A percentile compares a stretch with the other conserved stretches of the same genome.
Conservation (phyloP, 768 basidiomycete genomes). For the Auriscalpium orientale region DNA sequence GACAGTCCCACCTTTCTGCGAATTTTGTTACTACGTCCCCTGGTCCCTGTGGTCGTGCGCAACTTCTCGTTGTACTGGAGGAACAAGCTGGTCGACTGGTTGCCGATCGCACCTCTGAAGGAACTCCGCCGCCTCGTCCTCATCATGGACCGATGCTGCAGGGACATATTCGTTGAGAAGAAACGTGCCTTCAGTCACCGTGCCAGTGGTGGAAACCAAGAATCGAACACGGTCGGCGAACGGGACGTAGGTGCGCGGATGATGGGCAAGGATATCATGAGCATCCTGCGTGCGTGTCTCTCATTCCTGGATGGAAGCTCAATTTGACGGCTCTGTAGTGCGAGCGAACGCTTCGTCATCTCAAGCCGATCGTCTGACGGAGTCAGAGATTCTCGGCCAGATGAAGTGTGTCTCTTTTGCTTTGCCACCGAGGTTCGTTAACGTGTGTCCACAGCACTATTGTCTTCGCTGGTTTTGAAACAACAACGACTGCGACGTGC, state of each 20-base stretch:
- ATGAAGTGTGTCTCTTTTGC: constrained; percentile 15
- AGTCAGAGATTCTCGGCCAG: constrained; percentile 33
- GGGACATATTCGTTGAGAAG: constrained; percentile 31
- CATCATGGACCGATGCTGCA: constrained; percentile 28
- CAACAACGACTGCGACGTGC: constrained; percentile 20
- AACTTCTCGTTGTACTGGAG: constrained; percentile 26
- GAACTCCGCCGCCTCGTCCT: constrained; percentile 27
- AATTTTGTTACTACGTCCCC: neutral
- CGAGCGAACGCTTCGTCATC: constrained; percentile 28
- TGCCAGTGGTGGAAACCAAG: constrained; percentile 23
- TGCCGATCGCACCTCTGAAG: constrained; percentile 27
- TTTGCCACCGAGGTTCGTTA: neutral
- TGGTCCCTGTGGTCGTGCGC: constrained; percentile 14
- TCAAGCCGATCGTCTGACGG: constrained; percentile 25
- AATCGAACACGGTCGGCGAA: constrained; percentile 23
- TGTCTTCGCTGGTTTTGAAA: constrained; percentile 21
- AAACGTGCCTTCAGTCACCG: constrained; percentile 27
- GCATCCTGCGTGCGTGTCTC: constrained; percentile 33
- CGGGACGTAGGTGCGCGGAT: too few species aligned
- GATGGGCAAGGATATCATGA: constrained; percentile 37
- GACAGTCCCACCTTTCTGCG: constrained; percentile 6
- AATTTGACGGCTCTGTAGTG: constrained; percentile 20
- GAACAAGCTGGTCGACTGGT: constrained; percentile 7
- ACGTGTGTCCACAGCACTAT: constrained; percentile 12
- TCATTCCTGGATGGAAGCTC: neutral